Conservation (phyloP, 1,284 basidiomycete genomes). For the Malassezia psittaci region DNA sequence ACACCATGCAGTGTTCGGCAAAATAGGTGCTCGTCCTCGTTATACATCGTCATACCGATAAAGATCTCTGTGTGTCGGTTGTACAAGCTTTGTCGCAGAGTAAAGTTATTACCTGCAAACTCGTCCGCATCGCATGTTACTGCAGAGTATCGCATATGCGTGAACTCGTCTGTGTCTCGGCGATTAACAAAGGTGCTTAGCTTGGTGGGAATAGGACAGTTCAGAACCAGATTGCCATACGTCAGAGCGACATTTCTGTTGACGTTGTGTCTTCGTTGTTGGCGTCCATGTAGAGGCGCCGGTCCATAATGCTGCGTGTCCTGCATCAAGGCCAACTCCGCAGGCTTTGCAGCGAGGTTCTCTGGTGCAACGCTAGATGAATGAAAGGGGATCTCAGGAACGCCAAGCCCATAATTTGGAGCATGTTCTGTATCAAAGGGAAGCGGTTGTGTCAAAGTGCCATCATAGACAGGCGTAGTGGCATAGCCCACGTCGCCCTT, state of each 20-base stretch:
- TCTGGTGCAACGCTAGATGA: neutral
- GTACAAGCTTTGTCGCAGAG: conserved; percentile 38
- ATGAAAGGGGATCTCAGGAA: neutral
- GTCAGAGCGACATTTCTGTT: conserved; percentile 49
- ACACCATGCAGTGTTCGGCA: conserved; percentile 44
- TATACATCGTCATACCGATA: conserved; percentile 46
- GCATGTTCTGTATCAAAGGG: neutral
- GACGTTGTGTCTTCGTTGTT: conserved; percentile 42
- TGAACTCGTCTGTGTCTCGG: conserved; percentile 56
- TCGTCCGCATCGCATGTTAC: conserved; percentile 28
- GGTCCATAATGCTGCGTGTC: conserved; percentile 42
- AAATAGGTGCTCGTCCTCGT: conserved; percentile 36
- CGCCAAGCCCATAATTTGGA: neutral
- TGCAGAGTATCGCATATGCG: conserved; percentile 30
- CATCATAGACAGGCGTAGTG: neutral
- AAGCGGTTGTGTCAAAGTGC: neutral
- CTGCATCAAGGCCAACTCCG: neutral
- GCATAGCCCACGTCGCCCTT: neutral
- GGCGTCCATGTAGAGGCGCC: conserved; percentile 35
- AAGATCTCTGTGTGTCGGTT: conserved; percentile 45
- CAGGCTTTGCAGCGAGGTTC: neutral
- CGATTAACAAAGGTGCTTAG: conserved; percentile 59
- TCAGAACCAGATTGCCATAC: conserved; percentile 46
- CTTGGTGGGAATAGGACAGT: conserved; percentile 41
- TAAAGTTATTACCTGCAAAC: conserved; percentile 33